Evolutionary conservation across 257 asterid species (phyloP), one percentile per base, ranked within the genome.

Genomic region (Gentiana straminea): DNA sequence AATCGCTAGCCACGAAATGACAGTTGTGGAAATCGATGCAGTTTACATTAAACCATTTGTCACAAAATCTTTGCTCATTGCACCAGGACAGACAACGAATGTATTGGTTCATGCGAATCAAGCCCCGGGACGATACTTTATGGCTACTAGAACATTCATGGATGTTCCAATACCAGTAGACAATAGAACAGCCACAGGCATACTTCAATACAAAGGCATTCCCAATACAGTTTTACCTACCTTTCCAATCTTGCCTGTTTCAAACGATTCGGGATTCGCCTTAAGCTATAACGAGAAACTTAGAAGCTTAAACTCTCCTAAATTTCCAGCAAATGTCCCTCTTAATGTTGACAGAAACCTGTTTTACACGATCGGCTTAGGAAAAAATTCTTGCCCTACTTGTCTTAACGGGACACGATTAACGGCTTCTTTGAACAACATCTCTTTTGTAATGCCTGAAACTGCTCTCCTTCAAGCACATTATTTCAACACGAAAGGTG

Each of bases 291-390:
- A 65, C 24, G 45, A 67, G 47, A 75, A 77, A 53, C 69, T 79
- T 4, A 61, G 66, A 59, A 79, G 86, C 69, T 52, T 82, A 10
- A 68, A 73, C 49, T 45, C 79, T 2, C 74, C 71, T 1, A 15
- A 49, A 4, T 79, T 72, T 58, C 90, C 84, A 2, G 86, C 83
- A 47, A 77, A 69, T 4, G 84, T 83, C n/a, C 84, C 91, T 4
- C 63, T 70, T 1, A 73, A 66, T 41, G 84, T 77, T 2, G 82
- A 82, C 5, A 73, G 82, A 1, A 75, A 41, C 39, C 77, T 79
- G 36, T 73, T 79, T 55, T 69, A 65, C 63, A 79, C 91, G 0
- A 51, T 79, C 2, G 86, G 84, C 1, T 43, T 82, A 8, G 91
- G 91, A 2, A 64, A 52, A n/a, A 77, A 77, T 57, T 79, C 86